Evolutionary conservation across 2,329 filamentous ascomycete species (phyloP).

Genomic region (Penicillium corylophilum): DNA sequence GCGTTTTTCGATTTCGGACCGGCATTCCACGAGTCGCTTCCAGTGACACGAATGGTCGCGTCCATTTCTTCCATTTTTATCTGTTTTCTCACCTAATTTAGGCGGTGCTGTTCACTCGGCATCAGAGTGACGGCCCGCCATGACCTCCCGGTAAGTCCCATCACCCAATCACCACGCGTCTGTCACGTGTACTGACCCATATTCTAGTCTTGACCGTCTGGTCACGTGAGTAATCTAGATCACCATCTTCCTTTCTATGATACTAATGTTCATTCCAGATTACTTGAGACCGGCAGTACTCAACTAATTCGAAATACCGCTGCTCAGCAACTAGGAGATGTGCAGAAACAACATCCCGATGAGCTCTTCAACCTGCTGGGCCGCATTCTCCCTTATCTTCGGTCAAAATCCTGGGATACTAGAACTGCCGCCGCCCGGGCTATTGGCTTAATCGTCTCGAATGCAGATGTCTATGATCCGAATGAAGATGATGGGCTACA

Average conservation of each 20-base stretch:
- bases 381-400: slow-evolving; percentile 89
- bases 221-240: slow-evolving; percentile 68
- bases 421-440: slow-evolving; percentile 90
- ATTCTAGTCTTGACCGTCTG: slow-evolving; percentile 71
- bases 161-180: slow-evolving; percentile 26
- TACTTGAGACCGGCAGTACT: slow-evolving; percentile 96
- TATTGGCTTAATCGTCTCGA: slow-evolving; percentile 87
- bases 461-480: slow-evolving; percentile 84
- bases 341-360: slow-evolving; percentile 96
- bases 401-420: slow-evolving; percentile 96
- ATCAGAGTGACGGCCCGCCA: slow-evolving; percentile 33
- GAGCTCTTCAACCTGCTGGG: slow-evolving; percentile 95
- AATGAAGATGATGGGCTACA: slow-evolving; percentile 67
- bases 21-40: slow-evolving; percentile 1
- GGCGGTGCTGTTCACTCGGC: slow-evolving; percentile 21
- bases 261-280: slow-evolving; percentile 53
- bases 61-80: slow-evolving; percentile 11
- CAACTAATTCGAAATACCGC: slow-evolving; percentile 94
- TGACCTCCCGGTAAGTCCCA: slow-evolving; percentile 44
- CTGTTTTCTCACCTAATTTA: slow-evolving; percentile 12
- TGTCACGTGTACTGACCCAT: slow-evolving; percentile 34
- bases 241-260: background rate
- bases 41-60: slow-evolving; percentile 13
- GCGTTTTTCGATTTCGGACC: slow-evolving; percentile 15
- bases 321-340: slow-evolving; percentile 93